These are phyloP conservation scores for Pseudomassariella vexata DNA, from an alignment of 2,329 filamentous ascomycete genomes.

Conservation along the genomic window DNA sequence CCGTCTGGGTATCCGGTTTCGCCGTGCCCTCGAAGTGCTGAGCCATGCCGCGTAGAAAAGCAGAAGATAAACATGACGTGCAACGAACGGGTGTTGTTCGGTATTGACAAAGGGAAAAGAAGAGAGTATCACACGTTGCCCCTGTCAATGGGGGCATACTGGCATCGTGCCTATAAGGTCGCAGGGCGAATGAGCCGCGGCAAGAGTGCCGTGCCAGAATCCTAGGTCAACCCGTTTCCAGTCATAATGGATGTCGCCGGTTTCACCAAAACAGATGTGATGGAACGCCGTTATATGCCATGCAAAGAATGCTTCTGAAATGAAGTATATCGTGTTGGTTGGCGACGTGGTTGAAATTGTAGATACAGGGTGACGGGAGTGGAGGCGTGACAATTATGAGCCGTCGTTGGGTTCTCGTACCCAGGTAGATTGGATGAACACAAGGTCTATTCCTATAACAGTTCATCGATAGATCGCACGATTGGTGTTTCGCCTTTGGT, in stretches of 20 bases:
- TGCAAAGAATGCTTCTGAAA: slow-evolving; percentile 2
- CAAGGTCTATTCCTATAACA: slow-evolving; percentile 48
- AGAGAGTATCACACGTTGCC: too few relatives aligned
- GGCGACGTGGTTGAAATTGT: background rate
- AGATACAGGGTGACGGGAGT: slow-evolving; percentile 1
- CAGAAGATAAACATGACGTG: slow-evolving; percentile 15
- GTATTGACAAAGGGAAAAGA: too few relatives aligned
- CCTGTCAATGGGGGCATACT: background rate
- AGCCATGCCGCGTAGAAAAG: slow-evolving; percentile 14
- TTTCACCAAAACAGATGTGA: background rate
- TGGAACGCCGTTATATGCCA: slow-evolving; percentile 3
- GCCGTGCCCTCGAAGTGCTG: slow-evolving; percentile 16
- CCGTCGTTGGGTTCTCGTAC: slow-evolving; percentile 1
- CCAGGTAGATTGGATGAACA: background rate
- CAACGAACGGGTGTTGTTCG: too few relatives aligned
- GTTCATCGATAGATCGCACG: slow-evolving; percentile 70
- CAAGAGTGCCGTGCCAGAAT: slow-evolving; percentile 1
- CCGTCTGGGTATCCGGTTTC: slow-evolving; percentile 22
- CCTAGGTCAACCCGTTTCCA: slow-evolving; percentile 1
- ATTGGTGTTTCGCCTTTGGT: slow-evolving; percentile 71
- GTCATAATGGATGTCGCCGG: background rate
- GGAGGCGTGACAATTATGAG: slow-evolving; percentile 6
- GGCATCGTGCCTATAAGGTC: slow-evolving; percentile 5
- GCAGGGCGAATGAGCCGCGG: slow-evolving; percentile 4
- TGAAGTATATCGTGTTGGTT: slow-evolving; percentile 1